Conservation (phyloP, 805 yeast genomes). For the Lipomyces spencermartinsiae region DNA sequence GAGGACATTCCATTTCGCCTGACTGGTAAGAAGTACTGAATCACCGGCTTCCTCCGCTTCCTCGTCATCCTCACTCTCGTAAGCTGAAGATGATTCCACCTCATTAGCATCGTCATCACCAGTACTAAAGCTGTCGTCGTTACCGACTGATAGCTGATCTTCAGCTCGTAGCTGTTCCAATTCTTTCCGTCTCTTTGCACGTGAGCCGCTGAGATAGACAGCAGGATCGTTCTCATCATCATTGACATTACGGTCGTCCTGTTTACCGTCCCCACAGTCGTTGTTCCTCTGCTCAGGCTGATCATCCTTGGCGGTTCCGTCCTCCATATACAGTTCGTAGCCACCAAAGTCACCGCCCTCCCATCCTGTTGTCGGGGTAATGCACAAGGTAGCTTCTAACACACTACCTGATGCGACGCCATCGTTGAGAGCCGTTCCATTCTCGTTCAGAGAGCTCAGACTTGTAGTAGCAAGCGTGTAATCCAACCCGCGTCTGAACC, state of each 20-base stretch:
- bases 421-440: slow-evolving; percentile 43
- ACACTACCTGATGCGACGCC: slow-evolving; percentile 51
- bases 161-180: slow-evolving; percentile 26
- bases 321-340: slow-evolving; percentile 82
- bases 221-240: slow-evolving; percentile 38
- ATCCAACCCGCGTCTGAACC: slow-evolving; percentile 95
- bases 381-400: slow-evolving; percentile 78
- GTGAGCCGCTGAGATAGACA: slow-evolving; percentile 36
- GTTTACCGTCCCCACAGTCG: slow-evolving; percentile 54
- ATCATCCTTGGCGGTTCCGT: slow-evolving; percentile 41
- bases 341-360: slow-evolving; percentile 82
- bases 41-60: slow-evolving; percentile 64
- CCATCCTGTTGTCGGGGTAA: slow-evolving; percentile 88
- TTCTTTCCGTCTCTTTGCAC: slow-evolving; percentile 26
- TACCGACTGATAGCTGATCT: slow-evolving; percentile 11
- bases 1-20: slow-evolving; percentile 83
- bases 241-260: slow-evolving; percentile 9
- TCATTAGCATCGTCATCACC: slow-evolving; percentile 49
- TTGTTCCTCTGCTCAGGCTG: slow-evolving; percentile 64
- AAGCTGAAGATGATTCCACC: slow-evolving; percentile 49
- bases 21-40: slow-evolving; percentile 76
- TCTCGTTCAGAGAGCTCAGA: slow-evolving; percentile 41
- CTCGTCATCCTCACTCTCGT: slow-evolving; percentile 71
- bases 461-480: slow-evolving; percentile 82
- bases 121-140: slow-evolving; percentile 48